Percentiles rank a stretch among this genome's conserved stretches.
Conservation (phyloP, 352 stramenopile species). For the Blastocystis sp. region DNA sequence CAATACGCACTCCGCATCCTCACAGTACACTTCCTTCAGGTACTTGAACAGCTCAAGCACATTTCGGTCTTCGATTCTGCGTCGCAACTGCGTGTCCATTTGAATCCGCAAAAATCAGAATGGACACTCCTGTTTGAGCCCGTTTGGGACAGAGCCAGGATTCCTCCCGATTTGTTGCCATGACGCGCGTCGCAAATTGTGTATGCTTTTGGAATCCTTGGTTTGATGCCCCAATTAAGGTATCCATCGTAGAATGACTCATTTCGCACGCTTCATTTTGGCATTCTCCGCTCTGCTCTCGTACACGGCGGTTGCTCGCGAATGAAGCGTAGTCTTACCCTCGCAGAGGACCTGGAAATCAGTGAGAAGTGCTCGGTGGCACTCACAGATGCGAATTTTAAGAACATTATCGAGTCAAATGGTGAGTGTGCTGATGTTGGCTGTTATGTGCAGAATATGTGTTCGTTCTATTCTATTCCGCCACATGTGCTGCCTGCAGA, state of each 20-base stretch:
- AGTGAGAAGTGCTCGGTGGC: slow-evolving; percentile 46
- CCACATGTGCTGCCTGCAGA: slow-evolving; percentile 61
- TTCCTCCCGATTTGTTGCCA: no score
- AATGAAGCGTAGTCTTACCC: background rate
- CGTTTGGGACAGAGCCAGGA: no score
- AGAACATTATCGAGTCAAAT: slow-evolving; percentile 61
- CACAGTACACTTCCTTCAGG: slow-evolving; percentile 52
- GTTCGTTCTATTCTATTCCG: slow-evolving; percentile 70
- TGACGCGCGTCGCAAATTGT: no score
- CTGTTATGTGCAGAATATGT: slow-evolving; percentile 35
- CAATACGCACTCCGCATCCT: slow-evolving; percentile 35
- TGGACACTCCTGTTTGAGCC: no score
- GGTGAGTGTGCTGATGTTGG: background rate
- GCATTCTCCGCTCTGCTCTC: no score
- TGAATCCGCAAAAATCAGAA: background rate
- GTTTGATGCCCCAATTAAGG: no score
- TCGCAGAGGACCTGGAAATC: slow-evolving; percentile 14
- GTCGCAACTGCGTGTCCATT: slow-evolving; percentile 13
- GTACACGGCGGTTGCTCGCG: no score
- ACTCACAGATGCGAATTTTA: slow-evolving; percentile 57
- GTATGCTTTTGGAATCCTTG: no score
- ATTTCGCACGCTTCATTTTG: no score
- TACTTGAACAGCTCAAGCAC: slow-evolving; percentile 26
- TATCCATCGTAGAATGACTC: no score
- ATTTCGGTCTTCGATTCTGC: background rate